phyloP scores from a whole-genome alignment of 257 asterid genomes.

The Ligustrum vulgare region DNA sequence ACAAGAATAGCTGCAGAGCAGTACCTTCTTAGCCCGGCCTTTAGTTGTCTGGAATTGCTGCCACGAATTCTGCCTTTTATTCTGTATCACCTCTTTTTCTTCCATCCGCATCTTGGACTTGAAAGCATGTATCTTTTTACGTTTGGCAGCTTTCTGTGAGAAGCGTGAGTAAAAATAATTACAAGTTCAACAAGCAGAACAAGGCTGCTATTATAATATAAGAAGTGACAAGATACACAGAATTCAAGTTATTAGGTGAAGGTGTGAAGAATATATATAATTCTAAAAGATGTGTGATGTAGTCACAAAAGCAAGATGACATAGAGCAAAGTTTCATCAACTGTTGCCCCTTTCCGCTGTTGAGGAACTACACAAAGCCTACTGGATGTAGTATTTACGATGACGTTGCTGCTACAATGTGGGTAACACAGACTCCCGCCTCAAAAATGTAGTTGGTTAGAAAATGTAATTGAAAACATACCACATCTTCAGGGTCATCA shows the following conservation, averaged over 20 bases:
- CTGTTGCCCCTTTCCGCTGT: background rate
- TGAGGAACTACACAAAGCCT: background rate
- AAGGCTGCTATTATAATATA: background rate
- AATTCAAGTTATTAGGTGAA: background rate
- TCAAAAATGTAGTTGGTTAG: background rate
- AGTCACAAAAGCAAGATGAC: background rate
- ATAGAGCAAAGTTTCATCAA: background rate
- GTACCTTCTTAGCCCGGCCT: constrained; percentile 90
- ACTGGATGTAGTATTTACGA: background rate
- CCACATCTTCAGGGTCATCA: constrained; percentile 98
- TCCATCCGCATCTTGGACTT: constrained; percentile 95
- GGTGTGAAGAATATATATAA: background rate
- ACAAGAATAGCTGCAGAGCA: constrained; percentile 2
- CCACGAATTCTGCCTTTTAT: constrained; percentile 97
- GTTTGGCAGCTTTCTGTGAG: constrained; percentile 80
- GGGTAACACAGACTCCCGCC: background rate
- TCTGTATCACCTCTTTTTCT: constrained; percentile 86
- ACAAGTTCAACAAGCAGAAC: background rate
- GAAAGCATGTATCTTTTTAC: constrained; percentile 86
- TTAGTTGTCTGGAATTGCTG: constrained; percentile 96
- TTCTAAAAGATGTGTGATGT: background rate
- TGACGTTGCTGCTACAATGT: background rate
- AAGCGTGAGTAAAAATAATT: constrained; percentile 1
- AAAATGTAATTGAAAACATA: constrained; percentile 34
- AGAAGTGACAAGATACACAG: background rate